Evolutionary conservation across 1,284 basidiomycete genomes (phyloP).

Genomic region (Trametes pubescens): DNA sequence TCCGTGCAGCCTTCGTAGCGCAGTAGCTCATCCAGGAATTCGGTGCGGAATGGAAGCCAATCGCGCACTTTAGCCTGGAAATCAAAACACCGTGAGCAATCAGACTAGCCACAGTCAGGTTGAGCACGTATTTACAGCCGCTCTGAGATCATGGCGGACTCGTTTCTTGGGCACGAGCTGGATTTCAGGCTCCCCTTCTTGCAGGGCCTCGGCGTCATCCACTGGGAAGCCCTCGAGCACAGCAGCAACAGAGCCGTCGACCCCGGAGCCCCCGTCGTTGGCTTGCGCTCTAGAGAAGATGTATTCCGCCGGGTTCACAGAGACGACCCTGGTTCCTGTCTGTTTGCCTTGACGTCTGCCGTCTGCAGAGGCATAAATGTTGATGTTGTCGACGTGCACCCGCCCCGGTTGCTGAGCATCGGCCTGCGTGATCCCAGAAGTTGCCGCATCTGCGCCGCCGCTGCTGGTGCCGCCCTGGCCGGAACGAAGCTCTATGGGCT

Average conservation of each 20-base stretch:
- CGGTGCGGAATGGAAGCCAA: constrained; percentile 6
- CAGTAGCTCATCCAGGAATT: constrained; percentile 38
- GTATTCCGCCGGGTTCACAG: neutral
- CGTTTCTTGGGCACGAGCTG: neutral
- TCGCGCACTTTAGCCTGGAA: neutral
- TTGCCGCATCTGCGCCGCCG: too few relatives aligned
- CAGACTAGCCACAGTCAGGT: neutral
- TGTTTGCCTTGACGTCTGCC: neutral
- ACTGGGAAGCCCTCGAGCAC: neutral
- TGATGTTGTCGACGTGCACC: neutral
- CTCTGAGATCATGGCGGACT: neutral
- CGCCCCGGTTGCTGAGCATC: too few relatives aligned
- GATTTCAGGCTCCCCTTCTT: neutral
- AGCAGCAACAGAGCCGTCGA: neutral
- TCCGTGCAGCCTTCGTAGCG: constrained; percentile 18
- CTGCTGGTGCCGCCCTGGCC: too few relatives aligned
- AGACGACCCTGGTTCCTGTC: neutral
- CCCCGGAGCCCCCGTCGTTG: neutral
- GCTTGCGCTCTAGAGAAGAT: neutral
- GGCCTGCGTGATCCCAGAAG: too few relatives aligned
- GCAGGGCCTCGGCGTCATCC: neutral
- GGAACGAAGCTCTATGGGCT: too few relatives aligned
- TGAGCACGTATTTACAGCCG: neutral
- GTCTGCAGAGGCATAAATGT: neutral
- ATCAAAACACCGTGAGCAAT: neutral